These are phyloP conservation scores for Prunus yedoensis DNA, from an alignment of 331 rosid species.

Conservation along the genomic window DNA sequence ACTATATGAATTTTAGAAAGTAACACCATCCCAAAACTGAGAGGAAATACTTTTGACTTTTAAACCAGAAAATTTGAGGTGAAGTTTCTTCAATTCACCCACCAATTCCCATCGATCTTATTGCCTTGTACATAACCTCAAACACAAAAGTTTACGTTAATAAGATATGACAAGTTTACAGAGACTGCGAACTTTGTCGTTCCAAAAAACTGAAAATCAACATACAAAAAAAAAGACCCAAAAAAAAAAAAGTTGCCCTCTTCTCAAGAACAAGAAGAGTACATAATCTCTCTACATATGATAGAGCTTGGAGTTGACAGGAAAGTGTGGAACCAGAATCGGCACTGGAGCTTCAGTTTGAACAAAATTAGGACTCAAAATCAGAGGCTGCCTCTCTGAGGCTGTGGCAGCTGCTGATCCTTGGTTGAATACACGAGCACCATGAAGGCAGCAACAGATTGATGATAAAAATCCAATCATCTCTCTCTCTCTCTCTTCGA, in stretches of 20 bases:
- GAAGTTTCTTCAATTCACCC: neutral
- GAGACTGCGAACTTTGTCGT: neutral
- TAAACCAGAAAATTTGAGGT: too few species aligned
- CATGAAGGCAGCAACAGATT: slow-evolving; percentile 15
- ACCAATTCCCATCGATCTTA: neutral
- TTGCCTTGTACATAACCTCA: neutral
- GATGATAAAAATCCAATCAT: slow-evolving; percentile 3
- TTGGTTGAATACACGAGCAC: neutral
- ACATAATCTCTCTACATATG: neutral
- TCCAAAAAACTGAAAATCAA: neutral
- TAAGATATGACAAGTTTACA: neutral
- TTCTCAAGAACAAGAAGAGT: neutral
- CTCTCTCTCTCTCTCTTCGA: neutral
- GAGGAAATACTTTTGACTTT: too few species aligned
- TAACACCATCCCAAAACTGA: too few species aligned
- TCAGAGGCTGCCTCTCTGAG: neutral
- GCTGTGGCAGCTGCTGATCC: neutral
- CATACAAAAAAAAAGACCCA: neutral
- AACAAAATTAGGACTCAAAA: neutral
- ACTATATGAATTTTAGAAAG: too few species aligned
- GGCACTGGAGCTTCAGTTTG: neutral
- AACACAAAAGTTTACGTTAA: neutral
- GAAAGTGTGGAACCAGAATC: neutral
- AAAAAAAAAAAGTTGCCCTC: neutral
- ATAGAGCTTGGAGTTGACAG: neutral